A percentile compares a stretch with the other conserved stretches of the same genome.
These are phyloP conservation scores for Saturnispora sekii DNA, from an alignment of 805 yeast species.

Conservation along the genomic window DNA sequence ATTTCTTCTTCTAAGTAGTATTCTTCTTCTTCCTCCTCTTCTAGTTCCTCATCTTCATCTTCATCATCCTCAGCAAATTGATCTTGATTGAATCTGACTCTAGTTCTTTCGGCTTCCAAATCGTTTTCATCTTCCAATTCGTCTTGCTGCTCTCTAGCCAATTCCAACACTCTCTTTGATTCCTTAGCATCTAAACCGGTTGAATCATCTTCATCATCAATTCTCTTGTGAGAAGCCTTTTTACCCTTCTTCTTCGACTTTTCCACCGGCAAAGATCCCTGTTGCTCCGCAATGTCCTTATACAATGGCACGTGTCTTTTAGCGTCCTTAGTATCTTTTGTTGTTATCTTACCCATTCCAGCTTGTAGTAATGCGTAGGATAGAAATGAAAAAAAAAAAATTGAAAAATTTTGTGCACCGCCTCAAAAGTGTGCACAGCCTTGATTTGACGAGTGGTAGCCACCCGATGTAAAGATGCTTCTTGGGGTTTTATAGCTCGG, in stretches of 20 bases:
- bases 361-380: neutral
- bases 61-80: constrained; percentile 19
- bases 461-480: no score
- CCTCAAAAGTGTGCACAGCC: neutral
- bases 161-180: constrained; percentile 75
- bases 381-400: constrained; percentile 3
- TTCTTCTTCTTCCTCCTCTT: constrained; percentile 28
- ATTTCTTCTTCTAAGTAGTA: constrained; percentile 37
- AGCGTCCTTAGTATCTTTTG: constrained; percentile 39
- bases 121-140: constrained; percentile 70
- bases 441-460: neutral
- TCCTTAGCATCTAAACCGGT: constrained; percentile 69
- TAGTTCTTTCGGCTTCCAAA: constrained; percentile 17
- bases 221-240: constrained; percentile 18
- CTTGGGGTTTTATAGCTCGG: no score
- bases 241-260: constrained; percentile 7
- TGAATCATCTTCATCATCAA: constrained; percentile 43
- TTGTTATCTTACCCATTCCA: constrained; percentile 58
- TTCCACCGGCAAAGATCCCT: constrained; percentile 45
- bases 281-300: constrained; percentile 65
- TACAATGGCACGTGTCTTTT: constrained; percentile 76
- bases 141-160: constrained; percentile 89
- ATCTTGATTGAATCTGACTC: constrained; percentile 21
- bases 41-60: constrained; percentile 19
- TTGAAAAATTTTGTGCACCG: neutral